Base-by-base conservation (phyloP, 306 rosid species). In the Fagus crenata region DNA sequence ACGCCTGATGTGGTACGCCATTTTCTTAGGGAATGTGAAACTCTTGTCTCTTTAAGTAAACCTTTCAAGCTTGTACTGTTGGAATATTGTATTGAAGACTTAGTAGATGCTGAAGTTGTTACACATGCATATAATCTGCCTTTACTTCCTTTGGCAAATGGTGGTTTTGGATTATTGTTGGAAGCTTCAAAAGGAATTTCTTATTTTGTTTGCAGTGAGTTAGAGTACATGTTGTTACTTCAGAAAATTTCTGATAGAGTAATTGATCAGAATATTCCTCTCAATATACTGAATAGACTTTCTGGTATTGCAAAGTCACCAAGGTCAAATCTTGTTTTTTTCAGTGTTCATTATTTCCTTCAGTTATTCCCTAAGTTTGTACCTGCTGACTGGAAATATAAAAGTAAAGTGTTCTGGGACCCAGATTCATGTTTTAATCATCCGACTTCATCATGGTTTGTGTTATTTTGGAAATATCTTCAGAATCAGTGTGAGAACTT, bases 81-180 rank as follows among this genome's bases (percentile, higher is more conserved):
- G 83, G 97, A 92, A 90, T 94, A 92, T 86, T 92, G 96, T 80
- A 89, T 94, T 61, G 98, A 92, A 84, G 98, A 92, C 80, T 84
- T 94, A 89, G 87, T 94, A 74, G 96, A 94, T 80, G 89, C 80
- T 86, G 97, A 94, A 81, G 97, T 90, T 83, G 90, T 92, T 81
- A 78, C 82, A 71, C 92, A 88, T 84, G 93, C 90, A 41, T 82
- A 76, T 77, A 82, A 87, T 78, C 81, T 94, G 69, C 93, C 96
- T 73, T 85, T 94, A 76, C 88, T 94, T 86, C 98, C 98, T 58
- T 74, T 94, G 87, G 97, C 97, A 71, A 90, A 90, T 87, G 98
- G 98, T 40, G 89, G 78, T 79, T 92, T 89, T 77, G 97, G 95
- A 67, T 78, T 84, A 17, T 81, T 94, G 78, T 82, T 82, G 33